Evolutionary conservation across 1,284 basidiomycete genomes (phyloP).

Genomic region (Coniferiporia sulphurascens): DNA sequence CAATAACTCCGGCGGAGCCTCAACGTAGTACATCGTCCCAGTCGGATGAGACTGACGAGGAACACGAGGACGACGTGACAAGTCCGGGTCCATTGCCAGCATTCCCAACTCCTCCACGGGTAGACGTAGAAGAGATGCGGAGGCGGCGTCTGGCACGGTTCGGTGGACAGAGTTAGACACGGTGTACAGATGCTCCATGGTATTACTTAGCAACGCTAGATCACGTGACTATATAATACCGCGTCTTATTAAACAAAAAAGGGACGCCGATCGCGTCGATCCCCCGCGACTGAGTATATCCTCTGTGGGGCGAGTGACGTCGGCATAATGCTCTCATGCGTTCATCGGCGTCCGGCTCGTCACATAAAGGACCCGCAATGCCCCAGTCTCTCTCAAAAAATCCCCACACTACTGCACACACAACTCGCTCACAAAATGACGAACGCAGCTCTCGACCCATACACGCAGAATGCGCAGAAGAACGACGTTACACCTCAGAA

Average conservation of each 20-base stretch:
- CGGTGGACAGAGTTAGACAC: conserved; percentile 34
- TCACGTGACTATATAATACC: neutral
- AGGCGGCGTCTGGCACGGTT: conserved; percentile 74
- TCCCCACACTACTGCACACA: too few species aligned
- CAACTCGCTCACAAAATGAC: conserved; percentile 1
- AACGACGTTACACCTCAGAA: conserved; percentile 50
- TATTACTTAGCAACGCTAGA: neutral
- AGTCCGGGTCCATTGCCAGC: conserved; percentile 19
- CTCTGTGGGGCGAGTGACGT: neutral
- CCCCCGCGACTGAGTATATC: too few species aligned
- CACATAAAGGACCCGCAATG: too few species aligned
- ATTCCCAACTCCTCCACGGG: conserved; percentile 28
- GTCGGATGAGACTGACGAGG: conserved; percentile 30
- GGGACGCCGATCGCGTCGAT: neutral
- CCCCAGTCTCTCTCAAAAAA: too few species aligned
- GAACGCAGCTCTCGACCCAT: conserved; percentile 51
- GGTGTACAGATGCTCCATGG: neutral
- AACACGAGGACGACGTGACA: conserved; percentile 20
- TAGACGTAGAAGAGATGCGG: conserved; percentile 75
- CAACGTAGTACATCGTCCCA: conserved; percentile 10
- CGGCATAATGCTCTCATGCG: too few species aligned
- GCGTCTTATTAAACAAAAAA: neutral
- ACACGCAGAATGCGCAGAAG: conserved; percentile 55
- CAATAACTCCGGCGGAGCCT: conserved; percentile 14
- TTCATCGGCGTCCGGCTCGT: too few species aligned